These are phyloP conservation scores for Takakia lepidozioides DNA, from an alignment of 225 moss, liverwort and hornwort species.

Conservation along the genomic window DNA sequence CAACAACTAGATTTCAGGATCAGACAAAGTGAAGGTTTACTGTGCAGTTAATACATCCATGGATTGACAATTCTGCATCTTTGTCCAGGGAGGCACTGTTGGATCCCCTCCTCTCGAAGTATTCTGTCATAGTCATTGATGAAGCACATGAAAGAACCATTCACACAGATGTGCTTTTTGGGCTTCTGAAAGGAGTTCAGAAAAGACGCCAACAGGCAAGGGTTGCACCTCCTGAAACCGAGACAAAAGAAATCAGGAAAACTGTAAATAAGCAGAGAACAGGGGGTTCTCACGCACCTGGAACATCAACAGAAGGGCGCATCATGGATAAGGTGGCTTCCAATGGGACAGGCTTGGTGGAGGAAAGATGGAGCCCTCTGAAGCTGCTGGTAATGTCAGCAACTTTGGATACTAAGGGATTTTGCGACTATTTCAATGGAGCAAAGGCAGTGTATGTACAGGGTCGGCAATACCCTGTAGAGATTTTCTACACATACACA, in stretches of 20 bases:
- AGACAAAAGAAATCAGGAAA: neutral
- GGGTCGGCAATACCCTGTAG: conserved; percentile 85
- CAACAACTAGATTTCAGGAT: too few species aligned
- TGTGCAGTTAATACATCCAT: too few species aligned
- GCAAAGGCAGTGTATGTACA: conserved; percentile 80
- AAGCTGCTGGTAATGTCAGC: conserved; percentile 93
- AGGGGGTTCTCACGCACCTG: conserved; percentile 1
- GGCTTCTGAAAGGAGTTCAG: conserved; percentile 87
- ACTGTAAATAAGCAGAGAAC: conserved; percentile 9
- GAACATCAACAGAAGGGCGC: conserved; percentile 5
- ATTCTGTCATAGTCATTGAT: conserved; percentile 54
- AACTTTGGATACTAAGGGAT: conserved; percentile 82
- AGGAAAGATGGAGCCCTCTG: conserved; percentile 40
- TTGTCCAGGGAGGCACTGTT: conserved; percentile 90
- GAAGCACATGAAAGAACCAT: conserved; percentile 82
- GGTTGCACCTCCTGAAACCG: conserved; percentile 7
- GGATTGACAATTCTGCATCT: too few species aligned
- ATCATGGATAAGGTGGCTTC: conserved; percentile 9
- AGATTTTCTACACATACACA: conserved; percentile 76
- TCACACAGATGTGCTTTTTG: conserved; percentile 94
- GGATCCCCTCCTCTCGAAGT: conserved; percentile 68
- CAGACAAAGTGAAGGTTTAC: too few species aligned
- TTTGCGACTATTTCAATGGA: conserved; percentile 80
- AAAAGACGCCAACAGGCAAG: conserved; percentile 47
- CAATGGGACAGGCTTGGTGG: conserved; percentile 5